Evolutionary conservation across 441 rosid genomes (phyloP).

Genomic region (Bruguiera hainesii): DNA sequence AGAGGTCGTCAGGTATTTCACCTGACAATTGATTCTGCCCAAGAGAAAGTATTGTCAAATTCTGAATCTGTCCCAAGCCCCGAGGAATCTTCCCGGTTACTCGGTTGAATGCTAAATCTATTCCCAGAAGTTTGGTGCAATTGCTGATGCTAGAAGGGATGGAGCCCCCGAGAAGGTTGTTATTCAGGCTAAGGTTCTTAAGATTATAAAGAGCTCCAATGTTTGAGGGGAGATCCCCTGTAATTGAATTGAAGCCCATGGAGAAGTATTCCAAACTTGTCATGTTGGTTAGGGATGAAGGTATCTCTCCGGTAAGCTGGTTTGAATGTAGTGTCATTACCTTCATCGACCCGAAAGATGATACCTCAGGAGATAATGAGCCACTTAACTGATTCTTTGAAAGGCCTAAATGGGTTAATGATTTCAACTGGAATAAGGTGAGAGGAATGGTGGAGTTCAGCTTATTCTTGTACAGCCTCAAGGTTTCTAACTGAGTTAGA

Average conservation of each 20-base stretch:
- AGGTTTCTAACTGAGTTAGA: constrained; percentile 39
- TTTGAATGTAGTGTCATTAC: constrained; percentile 65
- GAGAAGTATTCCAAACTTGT: constrained; percentile 57
- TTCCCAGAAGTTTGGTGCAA: constrained; percentile 45
- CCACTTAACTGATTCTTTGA: constrained; percentile 63
- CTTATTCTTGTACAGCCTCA: constrained; percentile 45
- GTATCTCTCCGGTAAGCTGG: constrained; percentile 57
- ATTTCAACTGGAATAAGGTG: constrained; percentile 46
- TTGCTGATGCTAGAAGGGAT: constrained; percentile 71
- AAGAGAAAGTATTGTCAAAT: constrained; percentile 47
- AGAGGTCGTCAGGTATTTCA: constrained; percentile 74
- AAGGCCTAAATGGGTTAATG: constrained; percentile 54
- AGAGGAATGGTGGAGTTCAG: constrained; percentile 63
- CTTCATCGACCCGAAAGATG: constrained; percentile 48
- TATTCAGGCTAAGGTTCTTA: constrained; percentile 45
- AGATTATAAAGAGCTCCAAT: constrained; percentile 66
- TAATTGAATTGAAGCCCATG: constrained; percentile 50
- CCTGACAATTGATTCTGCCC: constrained; percentile 50
- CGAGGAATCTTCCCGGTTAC: constrained; percentile 51
- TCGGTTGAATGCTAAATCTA: constrained; percentile 40
- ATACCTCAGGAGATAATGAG: constrained; percentile 46
- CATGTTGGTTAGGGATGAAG: constrained; percentile 57
- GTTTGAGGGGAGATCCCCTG: constrained; percentile 55
- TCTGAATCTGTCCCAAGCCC: constrained; percentile 53
- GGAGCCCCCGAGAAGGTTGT: constrained; percentile 62